phyloP scores from a whole-genome alignment of 2,329 filamentous ascomycete species.

The Nemania sp. region DNA sequence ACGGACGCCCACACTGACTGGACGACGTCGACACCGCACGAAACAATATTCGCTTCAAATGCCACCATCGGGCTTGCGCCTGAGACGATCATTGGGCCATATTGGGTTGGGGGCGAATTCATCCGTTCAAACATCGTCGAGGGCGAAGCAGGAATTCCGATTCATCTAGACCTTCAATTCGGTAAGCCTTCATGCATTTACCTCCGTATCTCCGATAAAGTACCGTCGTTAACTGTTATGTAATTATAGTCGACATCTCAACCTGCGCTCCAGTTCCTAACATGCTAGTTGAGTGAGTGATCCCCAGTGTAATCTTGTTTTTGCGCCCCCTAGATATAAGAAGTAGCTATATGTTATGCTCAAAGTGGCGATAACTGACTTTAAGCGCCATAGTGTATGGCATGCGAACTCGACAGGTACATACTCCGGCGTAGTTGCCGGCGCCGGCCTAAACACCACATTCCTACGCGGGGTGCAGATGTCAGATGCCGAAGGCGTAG shows the following conservation, averaged over 20 bases:
- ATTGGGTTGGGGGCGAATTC: constrained; percentile 50
- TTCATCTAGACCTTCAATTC: constrained; percentile 54
- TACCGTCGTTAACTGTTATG: neutral
- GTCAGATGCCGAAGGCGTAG: constrained; percentile 56
- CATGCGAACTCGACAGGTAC: constrained; percentile 57
- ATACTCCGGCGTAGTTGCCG: constrained; percentile 54
- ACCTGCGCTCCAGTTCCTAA: constrained; percentile 50
- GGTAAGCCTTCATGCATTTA: constrained; percentile 12
- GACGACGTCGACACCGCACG: constrained; percentile 37
- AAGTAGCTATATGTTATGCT: neutral
- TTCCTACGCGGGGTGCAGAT: constrained; percentile 59
- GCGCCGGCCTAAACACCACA: constrained; percentile 55
- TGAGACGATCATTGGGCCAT: constrained; percentile 44
- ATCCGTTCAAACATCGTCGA: constrained; percentile 54
- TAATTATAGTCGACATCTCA: constrained; percentile 46
- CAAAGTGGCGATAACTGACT: neutral
- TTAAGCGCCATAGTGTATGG: constrained; percentile 46
- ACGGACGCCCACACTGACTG: constrained; percentile 38
- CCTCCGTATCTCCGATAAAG: neutral
- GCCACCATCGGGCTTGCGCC: constrained; percentile 43
- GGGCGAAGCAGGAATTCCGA: constrained; percentile 50
- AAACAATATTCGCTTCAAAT: constrained; percentile 41
- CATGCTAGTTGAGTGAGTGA: constrained; percentile 49
- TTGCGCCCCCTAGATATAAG: neutral
- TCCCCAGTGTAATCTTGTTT: neutral